Conservation (phyloP, 1,284 basidiomycete genomes). For the Anthracocystis walkeri region DNA sequence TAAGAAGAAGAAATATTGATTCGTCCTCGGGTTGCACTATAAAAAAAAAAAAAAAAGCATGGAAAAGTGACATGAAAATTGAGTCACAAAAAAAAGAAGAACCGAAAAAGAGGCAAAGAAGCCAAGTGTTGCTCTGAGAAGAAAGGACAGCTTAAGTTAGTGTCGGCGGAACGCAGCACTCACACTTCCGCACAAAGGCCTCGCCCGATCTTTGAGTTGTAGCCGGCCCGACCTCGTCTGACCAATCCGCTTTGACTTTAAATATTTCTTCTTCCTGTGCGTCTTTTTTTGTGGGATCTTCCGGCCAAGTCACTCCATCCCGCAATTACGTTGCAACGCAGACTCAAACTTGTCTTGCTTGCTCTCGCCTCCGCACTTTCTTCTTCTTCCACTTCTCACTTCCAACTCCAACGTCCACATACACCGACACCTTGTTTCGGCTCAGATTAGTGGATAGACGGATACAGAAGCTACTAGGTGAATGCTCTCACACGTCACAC, state of each 20-base stretch:
- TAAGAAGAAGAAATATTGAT: no score
- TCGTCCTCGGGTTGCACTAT: no score
- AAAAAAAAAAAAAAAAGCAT: no score
- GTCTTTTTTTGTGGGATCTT: not conserved
- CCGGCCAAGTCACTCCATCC: not conserved
- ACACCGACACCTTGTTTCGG: not conserved
- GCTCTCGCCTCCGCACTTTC: conserved; percentile 1
- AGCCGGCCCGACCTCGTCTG: conserved; percentile 10
- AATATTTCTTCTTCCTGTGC: not conserved
- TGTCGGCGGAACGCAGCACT: not conserved
- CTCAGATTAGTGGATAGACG: not conserved
- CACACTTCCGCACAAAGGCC: not conserved
- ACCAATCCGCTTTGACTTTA: conserved; percentile 13
- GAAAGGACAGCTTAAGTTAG: not conserved
- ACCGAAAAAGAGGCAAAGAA: no score
- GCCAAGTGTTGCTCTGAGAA: not conserved
- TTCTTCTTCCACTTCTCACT: conserved; percentile 1
- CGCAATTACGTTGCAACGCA: not conserved
- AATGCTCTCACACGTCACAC: conserved; percentile 2
- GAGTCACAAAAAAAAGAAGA: no score
- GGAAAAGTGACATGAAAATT: no score
- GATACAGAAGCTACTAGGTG: not conserved
- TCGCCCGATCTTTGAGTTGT: not conserved
- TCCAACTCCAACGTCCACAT: not conserved
- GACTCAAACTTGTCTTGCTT: not conserved